phyloP scores from a whole-genome alignment of 2,329 filamentous ascomycete species.

The Diaporthe sp. region DNA sequence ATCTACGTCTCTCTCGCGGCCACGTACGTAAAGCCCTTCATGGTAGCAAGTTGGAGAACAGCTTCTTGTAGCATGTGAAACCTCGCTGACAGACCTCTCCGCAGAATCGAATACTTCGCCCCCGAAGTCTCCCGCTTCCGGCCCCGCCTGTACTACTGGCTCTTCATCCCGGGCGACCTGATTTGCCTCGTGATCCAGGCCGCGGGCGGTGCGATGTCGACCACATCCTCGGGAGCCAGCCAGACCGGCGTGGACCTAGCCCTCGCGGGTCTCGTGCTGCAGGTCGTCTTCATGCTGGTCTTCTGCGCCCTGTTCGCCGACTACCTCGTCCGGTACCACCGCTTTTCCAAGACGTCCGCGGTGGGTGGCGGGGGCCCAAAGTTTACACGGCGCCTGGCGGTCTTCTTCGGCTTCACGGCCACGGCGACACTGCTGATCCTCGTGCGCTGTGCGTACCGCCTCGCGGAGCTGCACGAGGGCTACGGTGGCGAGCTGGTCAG shows the following conservation, averaged over 20 bases:
- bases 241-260: conserved; percentile 62
- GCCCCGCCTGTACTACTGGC: conserved; percentile 50
- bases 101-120: conserved; percentile 47
- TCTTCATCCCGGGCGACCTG: conserved; percentile 64
- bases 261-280: conserved; percentile 65
- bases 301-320: conserved; percentile 59
- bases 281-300: conserved; percentile 61
- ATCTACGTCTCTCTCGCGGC: conserved; percentile 74
- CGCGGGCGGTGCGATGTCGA: conserved; percentile 61
- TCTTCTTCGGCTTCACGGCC: conserved; percentile 65
- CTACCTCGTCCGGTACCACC: conserved; percentile 53
- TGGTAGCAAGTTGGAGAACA: too few relatives aligned
- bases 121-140: conserved; percentile 48
- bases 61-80: background rate
- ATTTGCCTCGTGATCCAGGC: conserved; percentile 66
- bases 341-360: conserved; percentile 42
- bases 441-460: conserved; percentile 69
- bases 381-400: conserved; percentile 52
- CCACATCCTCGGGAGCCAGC: conserved; percentile 52
- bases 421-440: conserved; percentile 69
- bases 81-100: background rate
- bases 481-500: conserved; percentile 65
- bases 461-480: conserved; percentile 70
- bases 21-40: background rate
- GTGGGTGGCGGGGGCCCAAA: conserved; percentile 39